These are phyloP conservation scores for Leccinellum rugosiceps DNA, from an alignment of 768 basidiomycete species.

Conservation along the genomic window DNA sequence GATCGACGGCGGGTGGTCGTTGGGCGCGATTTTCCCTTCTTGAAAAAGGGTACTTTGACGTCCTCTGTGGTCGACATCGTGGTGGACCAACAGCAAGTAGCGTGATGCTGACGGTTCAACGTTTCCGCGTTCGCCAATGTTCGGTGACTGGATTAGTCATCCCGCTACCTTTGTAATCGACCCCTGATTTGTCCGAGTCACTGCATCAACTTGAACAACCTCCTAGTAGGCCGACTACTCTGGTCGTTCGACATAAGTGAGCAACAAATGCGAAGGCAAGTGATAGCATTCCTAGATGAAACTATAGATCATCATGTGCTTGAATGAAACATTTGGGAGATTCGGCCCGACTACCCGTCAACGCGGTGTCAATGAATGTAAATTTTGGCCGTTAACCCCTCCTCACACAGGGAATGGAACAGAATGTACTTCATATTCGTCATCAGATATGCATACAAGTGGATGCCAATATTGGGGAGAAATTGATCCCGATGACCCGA, in stretches of 20 bases:
- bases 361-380: too few species aligned
- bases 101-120: not conserved
- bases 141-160: conserved; percentile 20
- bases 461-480: not conserved
- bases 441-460: not conserved
- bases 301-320: not conserved
- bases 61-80: conserved; percentile 34
- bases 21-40: conserved; percentile 78
- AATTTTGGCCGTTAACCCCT: not conserved
- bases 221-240: not conserved
- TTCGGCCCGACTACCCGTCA: not conserved
- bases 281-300: not conserved
- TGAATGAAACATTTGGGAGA: not conserved
- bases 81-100: not conserved
- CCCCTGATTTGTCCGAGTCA: conserved; percentile 14
- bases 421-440: not conserved
- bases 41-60: conserved; percentile 81
- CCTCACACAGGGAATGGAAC: not conserved
- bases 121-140: not conserved
- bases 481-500: conserved; percentile 3
- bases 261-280: not conserved
- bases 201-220: not conserved
- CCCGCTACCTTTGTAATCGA: conserved; percentile 5
- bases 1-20: conserved; percentile 75
- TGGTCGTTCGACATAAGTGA: not conserved